Evolutionary conservation across 2,329 filamentous ascomycete species (phyloP), one percentile per base, ranked within the genome.

Genomic region (Cephalotrichum gorgonifer): DNA sequence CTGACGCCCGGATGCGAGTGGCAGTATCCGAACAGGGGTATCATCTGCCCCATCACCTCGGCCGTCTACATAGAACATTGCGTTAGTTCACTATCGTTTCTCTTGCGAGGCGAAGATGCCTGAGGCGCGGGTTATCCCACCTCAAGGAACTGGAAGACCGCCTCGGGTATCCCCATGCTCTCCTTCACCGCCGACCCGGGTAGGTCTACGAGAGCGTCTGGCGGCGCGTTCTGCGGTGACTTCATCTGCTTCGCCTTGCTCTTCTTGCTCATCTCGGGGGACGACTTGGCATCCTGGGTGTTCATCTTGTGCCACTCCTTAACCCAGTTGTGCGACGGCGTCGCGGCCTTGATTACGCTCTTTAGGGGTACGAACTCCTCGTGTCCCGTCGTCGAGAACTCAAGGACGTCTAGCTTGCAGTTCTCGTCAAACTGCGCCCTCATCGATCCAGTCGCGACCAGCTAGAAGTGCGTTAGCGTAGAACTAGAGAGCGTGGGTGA

Each of bases 331-430:
- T 83, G 80, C 25, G 75, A 68, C 2, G 80, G 80, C 56, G 76
- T 75, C 14, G 79, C 79, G 6, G 77, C 76, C 42, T 81, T 70
- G 35, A 83, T 75, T 8, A 81, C 76, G 54, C 74, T 73, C 52
- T 73, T 78, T 48, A 88, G 80, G 22, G 89, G 83, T 43, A 97
- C 72, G 58, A 85, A 95, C 65, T 97, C 90, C 56, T 90, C 86
- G 58, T 94, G 85, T 45, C 74, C 76, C 31, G 73, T 77, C 2
- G 86, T 88, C 43, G 82, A 74, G 56, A 97, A 90, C 58, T 95
- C 88, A 44, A 97, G 76, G 52, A 88, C 73, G 53, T 95, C 88
- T 52, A 98, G 84, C 62, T 85, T 88, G 53, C 88, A 84, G 33
- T 85, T 78, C 8, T 70, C 71, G 57, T 94, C 86, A 60, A 95